Percentiles rank a stretch among this genome's conserved stretches.
phyloP scores from a whole-genome alignment of 257 asterid genomes.

The Fraxinus americana region DNA sequence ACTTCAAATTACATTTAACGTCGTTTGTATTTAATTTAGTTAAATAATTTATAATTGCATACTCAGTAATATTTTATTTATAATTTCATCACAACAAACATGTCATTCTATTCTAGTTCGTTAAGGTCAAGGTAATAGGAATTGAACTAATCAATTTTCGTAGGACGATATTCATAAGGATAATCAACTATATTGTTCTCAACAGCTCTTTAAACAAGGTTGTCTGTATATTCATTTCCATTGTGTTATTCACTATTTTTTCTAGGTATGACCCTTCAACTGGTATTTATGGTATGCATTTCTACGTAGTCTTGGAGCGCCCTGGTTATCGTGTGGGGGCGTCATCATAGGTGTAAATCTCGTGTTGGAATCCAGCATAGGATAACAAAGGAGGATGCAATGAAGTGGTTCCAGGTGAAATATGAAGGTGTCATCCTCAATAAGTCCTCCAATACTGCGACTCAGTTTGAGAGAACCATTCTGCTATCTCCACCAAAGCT shows the following conservation, averaged over 20 bases:
- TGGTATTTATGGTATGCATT: conserved; percentile 26
- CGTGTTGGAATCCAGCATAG: conserved; percentile 49
- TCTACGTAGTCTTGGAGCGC: conserved; percentile 22
- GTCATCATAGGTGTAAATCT: conserved; percentile 31
- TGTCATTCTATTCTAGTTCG: no score
- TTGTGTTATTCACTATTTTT: background rate
- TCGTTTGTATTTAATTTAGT: no score
- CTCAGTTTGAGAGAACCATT: background rate
- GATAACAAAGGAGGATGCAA: conserved; percentile 30
- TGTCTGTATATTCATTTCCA: no score
- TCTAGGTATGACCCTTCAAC: conserved; percentile 25
- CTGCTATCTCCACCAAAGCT: background rate
- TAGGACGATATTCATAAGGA: no score
- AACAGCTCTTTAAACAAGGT: background rate
- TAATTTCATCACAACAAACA: no score
- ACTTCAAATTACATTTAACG: no score
- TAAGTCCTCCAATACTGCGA: conserved; percentile 47
- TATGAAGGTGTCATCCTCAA: conserved; percentile 60
- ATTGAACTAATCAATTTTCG: no score
- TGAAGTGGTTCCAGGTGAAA: conserved; percentile 48
- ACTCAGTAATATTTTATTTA: no score
- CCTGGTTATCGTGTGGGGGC: conserved; percentile 22
- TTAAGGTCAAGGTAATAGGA: no score
- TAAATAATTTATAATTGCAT: no score
- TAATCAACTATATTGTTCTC: no score